Evolutionary conservation across 2,329 filamentous ascomycete genomes (phyloP).

Genomic region (Canariomyces notabilis): DNA sequence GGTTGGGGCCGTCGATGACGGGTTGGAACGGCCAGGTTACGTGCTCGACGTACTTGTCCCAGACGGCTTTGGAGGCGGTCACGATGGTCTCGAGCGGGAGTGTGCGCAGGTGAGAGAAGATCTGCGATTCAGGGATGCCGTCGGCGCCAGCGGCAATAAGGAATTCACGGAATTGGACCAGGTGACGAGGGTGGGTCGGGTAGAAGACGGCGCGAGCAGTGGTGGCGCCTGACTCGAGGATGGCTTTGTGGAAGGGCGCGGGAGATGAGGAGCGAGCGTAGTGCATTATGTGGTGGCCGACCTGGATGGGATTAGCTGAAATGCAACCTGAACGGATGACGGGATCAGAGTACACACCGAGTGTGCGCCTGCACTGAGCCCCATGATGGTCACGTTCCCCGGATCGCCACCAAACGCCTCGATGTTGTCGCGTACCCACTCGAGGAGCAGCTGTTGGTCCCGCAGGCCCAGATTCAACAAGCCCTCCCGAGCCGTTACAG

Average conservation of each 20-base stretch:
- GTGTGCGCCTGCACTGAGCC: conserved; percentile 58
- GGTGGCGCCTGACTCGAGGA: conserved; percentile 54
- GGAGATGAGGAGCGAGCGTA: conserved; percentile 35
- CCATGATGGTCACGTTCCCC: conserved; percentile 56
- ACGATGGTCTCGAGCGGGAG: conserved; percentile 36
- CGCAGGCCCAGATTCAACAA: conserved; percentile 59
- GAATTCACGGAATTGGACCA: conserved; percentile 52
- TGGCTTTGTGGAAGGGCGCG: conserved; percentile 47
- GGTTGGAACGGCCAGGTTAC: conserved; percentile 64
- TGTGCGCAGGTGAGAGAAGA: conserved; percentile 48
- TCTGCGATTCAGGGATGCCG: conserved; percentile 39
- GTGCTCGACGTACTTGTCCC: conserved; percentile 36
- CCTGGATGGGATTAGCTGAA: too few relatives aligned
- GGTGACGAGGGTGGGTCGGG: conserved; percentile 51
- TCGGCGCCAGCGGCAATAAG: conserved; percentile 48
- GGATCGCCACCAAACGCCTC: conserved; percentile 56
- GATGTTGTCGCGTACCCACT: conserved; percentile 59
- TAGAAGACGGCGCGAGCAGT: conserved; percentile 50
- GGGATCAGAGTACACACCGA: conserved; percentile 38
- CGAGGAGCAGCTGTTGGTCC: conserved; percentile 55
- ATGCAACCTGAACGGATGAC: conserved; percentile 4
- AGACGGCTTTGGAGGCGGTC: conserved; percentile 40
- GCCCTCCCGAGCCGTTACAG: conserved; percentile 47
- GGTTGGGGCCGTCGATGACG: conserved; percentile 51
- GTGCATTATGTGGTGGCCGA: conserved; percentile 62